phyloP scores from a whole-genome alignment of 1,284 basidiomycete genomes.

The Cystobasidium slooffiae region DNA sequence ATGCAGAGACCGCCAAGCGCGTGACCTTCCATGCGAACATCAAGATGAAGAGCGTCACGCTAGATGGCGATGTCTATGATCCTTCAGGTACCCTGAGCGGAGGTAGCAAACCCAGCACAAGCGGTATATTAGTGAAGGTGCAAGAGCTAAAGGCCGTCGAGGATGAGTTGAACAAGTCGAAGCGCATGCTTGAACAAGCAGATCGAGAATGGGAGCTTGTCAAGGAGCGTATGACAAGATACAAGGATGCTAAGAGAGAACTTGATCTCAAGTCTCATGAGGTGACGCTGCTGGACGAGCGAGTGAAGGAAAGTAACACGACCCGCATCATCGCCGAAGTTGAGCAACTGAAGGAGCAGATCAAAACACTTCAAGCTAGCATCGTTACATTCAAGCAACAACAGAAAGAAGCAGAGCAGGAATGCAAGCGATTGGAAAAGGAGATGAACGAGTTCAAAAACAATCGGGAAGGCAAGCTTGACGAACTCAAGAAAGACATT shows the following conservation, averaged over 20 bases:
- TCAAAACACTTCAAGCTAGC: slow-evolving; percentile 70
- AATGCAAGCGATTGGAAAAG: slow-evolving; percentile 83
- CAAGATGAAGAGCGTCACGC: slow-evolving; percentile 81
- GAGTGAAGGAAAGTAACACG: slow-evolving; percentile 86
- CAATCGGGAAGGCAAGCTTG: slow-evolving; percentile 96
- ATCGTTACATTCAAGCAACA: slow-evolving; percentile 73
- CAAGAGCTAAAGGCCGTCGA: slow-evolving; percentile 76
- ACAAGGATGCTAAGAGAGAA: slow-evolving; percentile 70
- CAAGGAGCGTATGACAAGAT: slow-evolving; percentile 68
- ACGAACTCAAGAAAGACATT: slow-evolving; percentile 87
- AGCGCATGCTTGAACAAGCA: slow-evolving; percentile 63
- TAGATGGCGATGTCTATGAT: slow-evolving; percentile 95
- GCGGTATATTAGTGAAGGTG: slow-evolving; percentile 79
- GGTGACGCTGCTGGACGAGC: slow-evolving; percentile 78
- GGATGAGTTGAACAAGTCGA: slow-evolving; percentile 63
- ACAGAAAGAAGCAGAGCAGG: slow-evolving; percentile 74
- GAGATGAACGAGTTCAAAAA: slow-evolving; percentile 99
- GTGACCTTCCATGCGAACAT: slow-evolving; percentile 84
- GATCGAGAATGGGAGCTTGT: slow-evolving; percentile 66
- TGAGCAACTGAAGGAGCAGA: slow-evolving; percentile 69
- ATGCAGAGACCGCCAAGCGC: slow-evolving; percentile 82
- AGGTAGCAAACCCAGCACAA: slow-evolving; percentile 78
- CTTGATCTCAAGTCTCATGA: slow-evolving; percentile 90
- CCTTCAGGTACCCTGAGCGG: slow-evolving; percentile 93
- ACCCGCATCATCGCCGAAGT: slow-evolving; percentile 80